Percentiles rank a stretch among this genome's conserved stretches.
Evolutionary conservation across 2,329 filamentous ascomycete species (phyloP).

Genomic region (Sporothrix luriei): DNA sequence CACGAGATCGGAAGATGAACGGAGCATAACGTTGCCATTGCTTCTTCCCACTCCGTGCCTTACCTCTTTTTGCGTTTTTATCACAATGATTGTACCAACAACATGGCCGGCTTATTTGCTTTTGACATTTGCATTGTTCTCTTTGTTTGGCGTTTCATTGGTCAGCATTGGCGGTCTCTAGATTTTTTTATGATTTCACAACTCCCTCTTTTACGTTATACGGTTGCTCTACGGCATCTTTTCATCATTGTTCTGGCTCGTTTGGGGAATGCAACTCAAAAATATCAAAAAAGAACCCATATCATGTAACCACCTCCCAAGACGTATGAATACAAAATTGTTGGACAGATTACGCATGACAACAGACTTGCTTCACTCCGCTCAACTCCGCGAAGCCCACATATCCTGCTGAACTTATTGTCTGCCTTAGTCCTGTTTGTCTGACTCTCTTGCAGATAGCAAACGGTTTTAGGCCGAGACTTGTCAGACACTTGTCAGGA

Average conservation of each 20-base stretch:
- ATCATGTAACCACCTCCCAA: not conserved
- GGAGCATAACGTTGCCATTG: constrained; percentile 2
- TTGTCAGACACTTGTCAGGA: not conserved
- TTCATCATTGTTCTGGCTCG: not conserved
- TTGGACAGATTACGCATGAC: not conserved
- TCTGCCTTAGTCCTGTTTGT: not conserved
- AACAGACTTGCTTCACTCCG: not conserved
- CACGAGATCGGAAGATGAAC: constrained; percentile 37
- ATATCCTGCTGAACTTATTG: not conserved
- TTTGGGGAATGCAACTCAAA: constrained; percentile 11
- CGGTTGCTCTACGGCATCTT: not conserved
- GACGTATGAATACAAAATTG: not conserved
- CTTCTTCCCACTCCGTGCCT: not conserved
- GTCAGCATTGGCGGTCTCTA: constrained; percentile 10
- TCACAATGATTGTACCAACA: not conserved
- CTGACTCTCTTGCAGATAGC: constrained; percentile 1
- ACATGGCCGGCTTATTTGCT: not conserved
- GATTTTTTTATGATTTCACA: constrained; percentile 9
- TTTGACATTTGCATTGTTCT: not conserved
- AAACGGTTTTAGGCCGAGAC: not conserved
- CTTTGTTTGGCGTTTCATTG: constrained; percentile 3
- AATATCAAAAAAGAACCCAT: not conserved
- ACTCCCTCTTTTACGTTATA: constrained; percentile 7
- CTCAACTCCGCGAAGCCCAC: not conserved
- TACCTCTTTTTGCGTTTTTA: constrained; percentile 11